Evolutionary conservation across 306 rosid species (phyloP), one percentile per base, ranked within the genome.

Genomic region (Comarum palustre): DNA sequence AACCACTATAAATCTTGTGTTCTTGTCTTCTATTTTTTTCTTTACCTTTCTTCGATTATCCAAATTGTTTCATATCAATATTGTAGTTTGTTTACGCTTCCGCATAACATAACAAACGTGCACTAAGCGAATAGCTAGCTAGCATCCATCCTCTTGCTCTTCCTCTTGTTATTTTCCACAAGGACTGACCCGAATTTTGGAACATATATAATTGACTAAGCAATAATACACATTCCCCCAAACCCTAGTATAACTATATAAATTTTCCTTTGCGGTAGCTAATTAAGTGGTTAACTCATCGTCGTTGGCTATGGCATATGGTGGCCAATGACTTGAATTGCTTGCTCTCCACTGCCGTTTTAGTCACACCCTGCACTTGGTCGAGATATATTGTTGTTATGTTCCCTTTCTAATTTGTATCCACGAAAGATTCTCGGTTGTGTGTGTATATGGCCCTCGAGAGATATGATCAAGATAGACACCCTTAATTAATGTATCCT

Each of bases 81-180:
- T n/a, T n/a, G n/a, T n/a, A n/a, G n/a, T n/a, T n/a, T n/a, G n/a
- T n/a, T n/a, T n/a, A n/a, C n/a, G n/a, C n/a, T n/a, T n/a, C n/a
- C n/a, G n/a, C n/a, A n/a, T n/a, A n/a, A n/a, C n/a, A n/a, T n/a
- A n/a, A n/a, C n/a, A n/a, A n/a, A n/a, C n/a, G n/a, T n/a, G n/a
- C n/a, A n/a, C n/a, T n/a, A n/a, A n/a, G n/a, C n/a, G n/a, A n/a
- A n/a, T n/a, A n/a, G n/a, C n/a, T n/a, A 68, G 78, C 54, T 48
- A 48, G 22, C 83, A 91, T 91, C 87, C 87, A 85, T 87, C 63
- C 87, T 80, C 91, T 82, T 36, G 15, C 42, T 14, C 65, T 5
- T 59, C 65, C 46, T 61, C 45, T 73, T 76, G 78, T 45, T 20
- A 32, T 65, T 63, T 75, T 78, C 66, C n/a, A 57, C 10, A 29